Evolutionary conservation across 163 green algal species (phyloP), one percentile per base, ranked within the genome.

Genomic region (Chloroidium sp.): DNA sequence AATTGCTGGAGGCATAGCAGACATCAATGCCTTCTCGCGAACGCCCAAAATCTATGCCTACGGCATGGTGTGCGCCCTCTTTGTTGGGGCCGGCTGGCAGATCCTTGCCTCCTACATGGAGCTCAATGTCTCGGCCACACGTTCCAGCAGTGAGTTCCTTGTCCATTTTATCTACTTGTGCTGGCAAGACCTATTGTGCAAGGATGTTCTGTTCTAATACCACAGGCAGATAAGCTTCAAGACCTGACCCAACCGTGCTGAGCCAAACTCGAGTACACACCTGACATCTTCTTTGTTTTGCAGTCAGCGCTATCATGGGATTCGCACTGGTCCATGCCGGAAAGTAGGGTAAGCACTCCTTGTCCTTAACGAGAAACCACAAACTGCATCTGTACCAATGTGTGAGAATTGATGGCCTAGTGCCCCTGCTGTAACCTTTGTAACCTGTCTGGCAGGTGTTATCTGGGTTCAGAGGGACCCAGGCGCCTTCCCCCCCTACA

Each of bases 401-500:
- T 36, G 36, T 36, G 36, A 36, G 36, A 36, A 36, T 36, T 36
- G 36, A 36, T 36, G 36, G 36, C 36, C 36, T 36, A 36, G 36
- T 36, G 36, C 36, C 36, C 36, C 36, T 36, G 36, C 36, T 36
- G 36, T 36, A 36, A 36, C 36, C 36, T 36, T 36, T 36, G 36
- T 36, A 36, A 36, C 36, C 36, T 36, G 36, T 36, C 36, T 36
- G 36, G 36, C 36, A 1, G 84, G 78, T 1, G 84, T 88, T 36
- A 78, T 85, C 36, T 85, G 84, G 79, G 74, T 75, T 57, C 4
- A n/a, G 10, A 79, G 74, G 2, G 82, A 76, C 59, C 79, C 84
- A 2, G 68, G 74, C 3, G 76, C 81, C 74, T 93, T 93, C 84
- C 91, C 89, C 0, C 90, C 88, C 12, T 86, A 90, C 84, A 90